Evolutionary conservation across 169 alveolate species (phyloP).

Genomic region (Eimeria maxima): DNA sequence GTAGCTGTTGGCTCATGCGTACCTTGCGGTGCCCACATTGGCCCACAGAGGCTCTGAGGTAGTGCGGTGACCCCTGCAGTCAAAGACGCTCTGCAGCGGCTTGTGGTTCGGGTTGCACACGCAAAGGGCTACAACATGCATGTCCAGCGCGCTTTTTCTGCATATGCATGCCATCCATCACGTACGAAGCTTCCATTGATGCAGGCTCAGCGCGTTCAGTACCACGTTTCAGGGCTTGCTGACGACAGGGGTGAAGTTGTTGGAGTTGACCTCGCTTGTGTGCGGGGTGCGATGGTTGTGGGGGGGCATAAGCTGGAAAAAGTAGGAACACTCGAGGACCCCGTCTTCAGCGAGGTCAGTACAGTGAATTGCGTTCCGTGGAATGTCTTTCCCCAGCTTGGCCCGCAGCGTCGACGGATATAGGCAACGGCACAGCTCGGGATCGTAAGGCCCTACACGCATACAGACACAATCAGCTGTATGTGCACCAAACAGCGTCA

Average conservation of each 20-base stretch:
- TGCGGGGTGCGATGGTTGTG: background rate
- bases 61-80: background rate
- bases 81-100: background rate
- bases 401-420: constrained; percentile 95
- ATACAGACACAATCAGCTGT: background rate
- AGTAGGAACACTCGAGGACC: constrained; percentile 88
- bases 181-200: background rate
- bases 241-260: background rate
- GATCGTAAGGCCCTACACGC: constrained; percentile 93
- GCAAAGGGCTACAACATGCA: background rate
- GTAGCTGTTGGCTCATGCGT: background rate
- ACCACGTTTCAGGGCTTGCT: background rate
- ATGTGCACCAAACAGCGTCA: background rate
- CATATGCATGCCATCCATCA: background rate
- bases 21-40: background rate
- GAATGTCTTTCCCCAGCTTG: constrained; percentile 92
- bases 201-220: background rate
- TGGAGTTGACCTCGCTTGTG: background rate
- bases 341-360: constrained; percentile 96
- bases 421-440: constrained; percentile 92
- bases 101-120: background rate
- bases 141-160: background rate
- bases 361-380: constrained; percentile 95
- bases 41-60: background rate
- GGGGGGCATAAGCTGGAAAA: constrained; percentile 42